These are phyloP conservation scores for Naganishia vaughanmartiniae DNA, from an alignment of 768 basidiomycete species.

Conservation along the genomic window DNA sequence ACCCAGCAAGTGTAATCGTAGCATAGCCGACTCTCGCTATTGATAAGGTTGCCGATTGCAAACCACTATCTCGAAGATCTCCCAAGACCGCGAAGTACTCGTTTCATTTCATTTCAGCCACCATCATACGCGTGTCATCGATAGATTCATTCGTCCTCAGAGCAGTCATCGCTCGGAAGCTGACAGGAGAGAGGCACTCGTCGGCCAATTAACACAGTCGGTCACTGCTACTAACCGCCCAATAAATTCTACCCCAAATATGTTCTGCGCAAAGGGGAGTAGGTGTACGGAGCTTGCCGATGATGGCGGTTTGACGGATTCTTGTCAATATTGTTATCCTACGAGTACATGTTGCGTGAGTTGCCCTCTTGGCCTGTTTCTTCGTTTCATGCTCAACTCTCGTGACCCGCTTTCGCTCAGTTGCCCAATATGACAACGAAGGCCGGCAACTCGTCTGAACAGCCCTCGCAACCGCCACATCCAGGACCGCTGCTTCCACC, in stretches of 20 bases:
- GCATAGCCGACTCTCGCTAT: not conserved
- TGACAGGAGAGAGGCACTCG: not conserved
- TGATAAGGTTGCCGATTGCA: not conserved
- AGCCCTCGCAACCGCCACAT: not conserved
- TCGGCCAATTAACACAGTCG: conserved; percentile 14
- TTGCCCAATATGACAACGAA: not conserved
- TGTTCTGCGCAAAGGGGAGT: conserved; percentile 14
- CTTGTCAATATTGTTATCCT: conserved; percentile 14
- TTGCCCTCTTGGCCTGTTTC: not conserved
- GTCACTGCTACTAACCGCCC: not conserved
- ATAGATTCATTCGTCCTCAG: not conserved
- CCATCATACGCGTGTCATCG: not conserved
- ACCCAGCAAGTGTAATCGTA: too few species aligned
- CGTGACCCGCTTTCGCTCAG: not conserved
- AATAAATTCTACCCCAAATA: not conserved
- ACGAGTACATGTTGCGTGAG: conserved; percentile 12
- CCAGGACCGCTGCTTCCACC: conserved; percentile 10
- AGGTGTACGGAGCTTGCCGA: conserved; percentile 17
- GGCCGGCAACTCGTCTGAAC: not conserved
- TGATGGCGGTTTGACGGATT: not conserved
- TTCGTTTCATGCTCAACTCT: not conserved
- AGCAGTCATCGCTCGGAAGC: conserved; percentile 16
- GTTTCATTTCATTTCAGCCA: not conserved
- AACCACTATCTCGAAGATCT: not conserved
- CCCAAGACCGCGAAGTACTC: conserved; percentile 17